Base-by-base conservation (phyloP, 2,329 filamentous ascomycete genomes). In the Ophiocordyceps robertsii region DNA sequence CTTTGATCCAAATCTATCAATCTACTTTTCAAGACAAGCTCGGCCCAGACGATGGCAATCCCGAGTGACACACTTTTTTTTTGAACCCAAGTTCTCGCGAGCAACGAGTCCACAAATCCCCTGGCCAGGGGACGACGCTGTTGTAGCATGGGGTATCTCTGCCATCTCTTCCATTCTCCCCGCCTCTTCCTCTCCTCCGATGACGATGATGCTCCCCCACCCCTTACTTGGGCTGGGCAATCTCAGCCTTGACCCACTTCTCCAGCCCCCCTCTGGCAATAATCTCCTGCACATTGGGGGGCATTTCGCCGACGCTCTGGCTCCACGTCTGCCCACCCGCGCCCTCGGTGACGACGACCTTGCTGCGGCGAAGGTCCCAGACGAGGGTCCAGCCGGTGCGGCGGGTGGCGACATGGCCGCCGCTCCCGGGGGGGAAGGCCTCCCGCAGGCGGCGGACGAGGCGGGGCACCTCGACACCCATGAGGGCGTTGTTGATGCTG, bases 261-360 rank as follows among this genome's bases (percentile, higher is more conserved):
- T 89, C 84, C 46, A 93, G 56, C 0, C 87, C 87, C 3, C 85
- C 85, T 40, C 72, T 62, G 0, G 84, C 82, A 53, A 90, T 85
- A 44, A 90, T 88, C 55, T 84, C 84, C 60, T 95, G 88, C 43
- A 95, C 83, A 55, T 90, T 94, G 0, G 83, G 77, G 13, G 86
- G 84, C 47, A 94, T 58, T 66, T 92, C 83, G 8, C 84, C 84
- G 1, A 94, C 86, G 63, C 82, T 85, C 57, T 92, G 75, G 40
- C 69, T 81, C 87, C 86, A 95, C 32, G 64, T 74, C 43, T 69
- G 57, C 1, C 83, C 84, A 38, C 70, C 69, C 43, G 77, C 80
- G 21, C 27, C 39, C 64, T 94, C 84, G 17, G 75, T 74, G 1
- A 94, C 72, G 1, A 72, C 70, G 6, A 94, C 80, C 52, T 72